Evolutionary conservation across 1,139 yeast species (phyloP).

Genomic region (Hyphopichia pseudoburtonii): DNA sequence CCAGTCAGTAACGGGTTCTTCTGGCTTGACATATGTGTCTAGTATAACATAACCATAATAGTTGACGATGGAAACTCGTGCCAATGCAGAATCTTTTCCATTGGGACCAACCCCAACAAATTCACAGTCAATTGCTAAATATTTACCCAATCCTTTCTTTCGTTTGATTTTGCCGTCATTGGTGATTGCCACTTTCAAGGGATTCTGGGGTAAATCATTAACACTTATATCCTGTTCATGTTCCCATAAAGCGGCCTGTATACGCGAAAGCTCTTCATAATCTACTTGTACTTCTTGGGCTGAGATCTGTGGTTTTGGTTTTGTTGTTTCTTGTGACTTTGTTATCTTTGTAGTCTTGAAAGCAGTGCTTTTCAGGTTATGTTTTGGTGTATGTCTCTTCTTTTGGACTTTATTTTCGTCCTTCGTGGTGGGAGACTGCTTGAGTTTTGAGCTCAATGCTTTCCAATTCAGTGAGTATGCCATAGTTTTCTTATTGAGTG

Average conservation of each 20-base stretch:
- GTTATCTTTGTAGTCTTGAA: neutral
- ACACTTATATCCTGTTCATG: conserved; percentile 24
- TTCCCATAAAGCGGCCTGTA: conserved; percentile 31
- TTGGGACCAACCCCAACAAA: conserved; percentile 87
- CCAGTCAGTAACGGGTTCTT: conserved; percentile 81
- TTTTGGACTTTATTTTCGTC: neutral
- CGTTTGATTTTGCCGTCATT: conserved; percentile 14
- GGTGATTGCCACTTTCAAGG: neutral
- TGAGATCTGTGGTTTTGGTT: neutral
- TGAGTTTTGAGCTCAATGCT: conserved; percentile 3
- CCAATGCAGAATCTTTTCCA: conserved; percentile 70
- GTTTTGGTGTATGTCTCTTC: neutral
- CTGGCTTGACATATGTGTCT: conserved; percentile 76
- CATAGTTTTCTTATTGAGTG: no score
- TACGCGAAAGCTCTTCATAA: conserved; percentile 12
- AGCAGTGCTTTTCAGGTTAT: neutral
- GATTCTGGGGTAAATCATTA: conserved; percentile 12
- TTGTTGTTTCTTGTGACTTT: neutral
- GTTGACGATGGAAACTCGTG: conserved; percentile 85
- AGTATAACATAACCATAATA: conserved; percentile 70
- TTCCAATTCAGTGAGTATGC: conserved; percentile 6
- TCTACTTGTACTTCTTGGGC: conserved; percentile 1
- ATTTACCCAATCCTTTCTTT: conserved; percentile 59
- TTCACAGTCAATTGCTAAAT: conserved; percentile 86
- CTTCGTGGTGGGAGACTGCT: neutral